Evolutionary conservation across 1,284 basidiomycete genomes (phyloP), one percentile per base, ranked within the genome.

Genomic region (Cutaneotrichosporon spelunceum): DNA sequence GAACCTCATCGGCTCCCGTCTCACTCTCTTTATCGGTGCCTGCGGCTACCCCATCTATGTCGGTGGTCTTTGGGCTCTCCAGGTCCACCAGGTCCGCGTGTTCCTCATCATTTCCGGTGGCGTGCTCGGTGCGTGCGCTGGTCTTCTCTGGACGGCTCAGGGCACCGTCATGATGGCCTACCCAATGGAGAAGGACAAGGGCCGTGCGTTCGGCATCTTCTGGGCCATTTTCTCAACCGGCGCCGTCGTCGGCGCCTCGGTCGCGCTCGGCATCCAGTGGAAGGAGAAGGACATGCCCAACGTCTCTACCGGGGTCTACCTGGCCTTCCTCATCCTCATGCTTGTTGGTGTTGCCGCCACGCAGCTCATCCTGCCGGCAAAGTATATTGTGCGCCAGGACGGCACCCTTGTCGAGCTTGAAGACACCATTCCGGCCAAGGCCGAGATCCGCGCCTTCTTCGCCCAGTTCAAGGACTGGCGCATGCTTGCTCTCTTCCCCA

Each of bases 101-200:
- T 81, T 81, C 68, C 68, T 81, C 58, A 79, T 81, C 45, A 75
- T 78, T 14, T 74, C 81, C 1, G 80, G 79, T 23, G 80, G 70
- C 26, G 71, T 82, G 39, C 74, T 82, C 16, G 81, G 82, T n/a
- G 21, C 59, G 45, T 61, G 64, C 27, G 66, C 64, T 13, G 62
- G 68, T 34, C 65, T 72, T 7, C 68, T 71, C 23, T 78, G 76
- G 76, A 66, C 74, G 0, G 75, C 76, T 1, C 80, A 82, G 62
- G 82, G 82, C 9, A 66, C 77, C 3, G 73, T 83, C 56, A 82
- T 82, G 73, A 78, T 83, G 60, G 70, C 79, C 10, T 81, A 81
- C 68, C 79, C 81, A 0, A 71, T 76, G 1, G 81, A 82, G 64
- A 70, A 62, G 61, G 57, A 58, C 53, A 62, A 62, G 61, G 61